Evolutionary conservation across 83 land plant species (phyloP), one percentile per base, ranked within the genome.

Genomic region (Diphasiastrum complanatum): DNA sequence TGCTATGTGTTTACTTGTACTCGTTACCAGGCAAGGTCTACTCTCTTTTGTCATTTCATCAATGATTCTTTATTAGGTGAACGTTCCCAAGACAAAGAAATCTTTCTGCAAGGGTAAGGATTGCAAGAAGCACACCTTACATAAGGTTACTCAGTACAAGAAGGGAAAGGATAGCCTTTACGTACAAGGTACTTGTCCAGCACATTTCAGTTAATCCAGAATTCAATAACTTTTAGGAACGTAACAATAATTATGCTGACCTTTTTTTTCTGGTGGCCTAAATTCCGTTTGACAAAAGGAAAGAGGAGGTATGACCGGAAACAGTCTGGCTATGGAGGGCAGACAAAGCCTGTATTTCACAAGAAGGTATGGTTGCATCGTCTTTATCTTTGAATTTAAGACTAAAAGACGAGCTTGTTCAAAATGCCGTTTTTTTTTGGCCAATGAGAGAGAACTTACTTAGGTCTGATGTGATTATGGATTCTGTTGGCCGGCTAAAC

Each of bases 141-240:
- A 84, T 72, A 84, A 84, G 72, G 88, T 84, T 24, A 84, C 88
- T 12, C 88, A 84, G 80, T 84, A 84, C 75, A 84, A 84, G 86
- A 84, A 81, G 58, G 88, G 86, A 25, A 83, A 83, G 70, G 87
- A 81, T 28, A 83, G 87, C 27, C 67, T 83, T 35, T 67, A 84
- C 69, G 87, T 47, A n/a, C 87, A 83, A 49, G 85, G 75, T 66
- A 61, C 34, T 19, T n/a, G n/a, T n/a, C 24, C 20, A 12, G n/a
- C 11, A 30, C 61, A 23, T 48, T 14, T 61, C 30, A 25, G 18
- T 20, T 6, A 36, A 32, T 16, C 23, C 28, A 22, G 5, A 24
- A 29, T 16, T 18, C 10, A 10, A 50, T n/a, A 50, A 27, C 22
- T 11, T 19, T 61, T 24, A 20, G 2, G 47, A 14, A 29, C 47